Evolutionary conservation across 192 early-diverging fungal genomes (phyloP), one percentile per base, ranked within the genome.

Genomic region (Coemansia sp.): DNA sequence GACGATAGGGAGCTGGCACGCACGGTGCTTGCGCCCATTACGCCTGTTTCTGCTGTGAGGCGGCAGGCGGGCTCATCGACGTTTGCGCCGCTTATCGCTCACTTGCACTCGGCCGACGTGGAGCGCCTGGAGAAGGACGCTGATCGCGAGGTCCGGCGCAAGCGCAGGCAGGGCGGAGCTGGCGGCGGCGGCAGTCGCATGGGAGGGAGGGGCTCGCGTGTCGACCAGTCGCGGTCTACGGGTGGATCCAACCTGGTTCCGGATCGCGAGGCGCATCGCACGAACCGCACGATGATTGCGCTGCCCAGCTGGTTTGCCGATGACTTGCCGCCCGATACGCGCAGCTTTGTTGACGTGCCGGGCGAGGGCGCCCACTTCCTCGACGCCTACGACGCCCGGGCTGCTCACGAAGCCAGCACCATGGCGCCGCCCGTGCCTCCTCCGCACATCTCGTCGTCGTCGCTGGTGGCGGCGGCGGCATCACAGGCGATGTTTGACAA

Each of bases 61-160:
- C 86, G 90, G 10, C 84, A 86, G 28, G 65, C 75, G 21, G 50
- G 67, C 1, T 70, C 86, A 7, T 77, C 89, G 23, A 77, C 81
- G 14, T 86, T 88, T 63, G 85, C 87, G n/a, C 88, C 88, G 12
- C 77, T 89, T 14, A 80, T 90, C 7, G 76, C 84, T 18, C 86
- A 92, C 59, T 59, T 91, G 48, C 83, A 88, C 3, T 85, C 88
- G 36, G 83, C 84, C 2, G 90, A 91, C 62, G 85, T 93, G 25
- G 91, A 94, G 64, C 88, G 92, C 34, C 85, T 92, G 63, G 94
- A 94, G 64, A 87, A 88, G 72, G 93, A 96, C 62, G 80, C 88
- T 2, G 90, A 94, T 57, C 81, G 94, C 58, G 93, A 95, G 56
- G 79, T 85, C 21, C 86, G 94, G 35, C 89, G 94, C 34, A 96